Evolutionary conservation across 345 rosid species (phyloP).

Genomic region (Brassica nigra): DNA sequence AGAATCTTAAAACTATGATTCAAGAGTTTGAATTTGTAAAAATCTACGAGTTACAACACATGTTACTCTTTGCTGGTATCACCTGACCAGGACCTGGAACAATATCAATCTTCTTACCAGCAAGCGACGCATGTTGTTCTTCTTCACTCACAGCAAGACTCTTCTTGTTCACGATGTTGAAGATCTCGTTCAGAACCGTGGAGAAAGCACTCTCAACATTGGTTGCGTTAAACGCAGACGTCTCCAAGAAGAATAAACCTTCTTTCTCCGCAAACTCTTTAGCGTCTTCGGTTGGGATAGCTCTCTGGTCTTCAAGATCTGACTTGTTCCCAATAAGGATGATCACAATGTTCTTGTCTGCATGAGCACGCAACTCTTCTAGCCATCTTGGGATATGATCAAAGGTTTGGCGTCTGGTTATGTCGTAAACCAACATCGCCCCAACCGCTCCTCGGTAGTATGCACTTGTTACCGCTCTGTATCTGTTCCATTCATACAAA

Average conservation of each 20-base stretch:
- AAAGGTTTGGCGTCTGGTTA: conserved; percentile 72
- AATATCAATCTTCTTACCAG: conserved; percentile 66
- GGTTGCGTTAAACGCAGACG: conserved; percentile 67
- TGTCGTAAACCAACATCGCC: conserved; percentile 79
- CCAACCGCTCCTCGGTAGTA: conserved; percentile 87
- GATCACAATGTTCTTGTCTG: conserved; percentile 78
- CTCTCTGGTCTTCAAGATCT: conserved; percentile 69
- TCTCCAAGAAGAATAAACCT: conserved; percentile 78
- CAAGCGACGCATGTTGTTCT: conserved; percentile 52
- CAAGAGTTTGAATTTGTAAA: conserved; percentile 19
- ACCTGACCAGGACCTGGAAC: conserved; percentile 75
- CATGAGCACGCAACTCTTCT: conserved; percentile 79
- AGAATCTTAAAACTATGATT: conserved; percentile 16
- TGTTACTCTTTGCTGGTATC: conserved; percentile 56
- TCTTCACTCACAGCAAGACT: conserved; percentile 58
- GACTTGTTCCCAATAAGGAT: conserved; percentile 73
- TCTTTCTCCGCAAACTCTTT: conserved; percentile 81
- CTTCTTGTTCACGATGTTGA: conserved; percentile 74
- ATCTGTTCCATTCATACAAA: conserved; percentile 41
- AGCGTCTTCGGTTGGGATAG: conserved; percentile 66
- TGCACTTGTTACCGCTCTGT: conserved; percentile 84
- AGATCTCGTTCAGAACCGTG: conserved; percentile 72
- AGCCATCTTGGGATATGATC: conserved; percentile 87
- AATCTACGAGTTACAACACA: conserved; percentile 55
- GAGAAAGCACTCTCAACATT: conserved; percentile 70